Base-by-base conservation (phyloP, 1,284 basidiomycete genomes). In the Bondarzewia mesenterica region DNA sequence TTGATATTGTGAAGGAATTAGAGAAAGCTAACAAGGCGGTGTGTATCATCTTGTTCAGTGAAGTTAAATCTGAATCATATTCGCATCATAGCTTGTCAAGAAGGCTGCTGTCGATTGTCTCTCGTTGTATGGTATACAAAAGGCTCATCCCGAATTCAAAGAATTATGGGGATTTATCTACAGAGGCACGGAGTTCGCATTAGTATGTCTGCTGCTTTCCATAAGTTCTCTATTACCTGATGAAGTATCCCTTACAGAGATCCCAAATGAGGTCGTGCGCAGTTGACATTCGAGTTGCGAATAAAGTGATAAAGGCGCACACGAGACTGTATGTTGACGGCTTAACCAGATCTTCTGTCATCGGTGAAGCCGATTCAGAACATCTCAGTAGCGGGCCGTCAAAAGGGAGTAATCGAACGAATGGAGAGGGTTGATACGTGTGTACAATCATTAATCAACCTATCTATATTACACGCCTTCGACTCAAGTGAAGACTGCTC, bases 91-190 rank as follows among this genome's bases (percentile, higher is more conserved):
- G 76, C 59, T 66, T 20, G 61, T 78, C 32, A 78, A 78, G 60
- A 66, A 66, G 47, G 57, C 64, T 20, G 61, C 71, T 3, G 65
- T 68, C 8, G 62, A 59, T 4, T 63, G 62, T 42, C 64, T 79
- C 1, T 56, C 61, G 2, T 57, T 59, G 7, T 72, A 58, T 51
- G 73, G 72, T 1, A 66, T 85, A 27, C 60, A 69, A 10, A 83
- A 80, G 57, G 63, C 70, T 1, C 75, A 86, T 54, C 58, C 72
- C 0, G 81, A 84, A 39, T 86, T 81, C 60, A 60, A 61, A 46
- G 63, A 65, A 10, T 32, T 66, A 1, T 68, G 58, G 52, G 57
- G 60, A 35, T 57, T 56, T 29, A 57, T 60, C 7, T 68, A 68
- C 41, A 58, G 58, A 5, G 66, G 66, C 4, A 55, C 59, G 6